Evolutionary conservation across 2,329 filamentous ascomycete genomes (phyloP).

Genomic region (Ploettnerulaceae sp.): DNA sequence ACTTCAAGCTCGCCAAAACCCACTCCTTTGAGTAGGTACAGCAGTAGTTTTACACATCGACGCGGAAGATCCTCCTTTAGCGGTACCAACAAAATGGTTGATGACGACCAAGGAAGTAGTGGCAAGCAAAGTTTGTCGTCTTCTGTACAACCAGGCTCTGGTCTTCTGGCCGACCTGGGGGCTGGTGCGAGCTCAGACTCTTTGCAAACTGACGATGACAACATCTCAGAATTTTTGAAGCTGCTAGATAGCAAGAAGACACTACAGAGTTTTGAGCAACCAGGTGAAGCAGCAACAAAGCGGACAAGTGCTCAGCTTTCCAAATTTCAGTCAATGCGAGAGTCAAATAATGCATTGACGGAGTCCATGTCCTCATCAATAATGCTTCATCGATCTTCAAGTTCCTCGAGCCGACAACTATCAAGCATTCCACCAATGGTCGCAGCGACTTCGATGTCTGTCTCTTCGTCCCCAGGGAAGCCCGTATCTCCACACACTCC

Average conservation of each 20-base stretch:
- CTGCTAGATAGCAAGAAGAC: constrained; percentile 84
- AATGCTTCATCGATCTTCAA: constrained; percentile 76
- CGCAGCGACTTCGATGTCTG: constrained; percentile 70
- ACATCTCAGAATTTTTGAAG: constrained; percentile 90
- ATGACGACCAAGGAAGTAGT: constrained; percentile 75
- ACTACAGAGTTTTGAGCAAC: constrained; percentile 69
- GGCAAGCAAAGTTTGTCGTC: constrained; percentile 72
- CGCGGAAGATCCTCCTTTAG: constrained; percentile 73
- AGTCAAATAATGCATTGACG: constrained; percentile 81
- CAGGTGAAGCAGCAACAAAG: constrained; percentile 65
- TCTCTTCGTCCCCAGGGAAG: constrained; percentile 84
- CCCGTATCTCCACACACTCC: constrained; percentile 86
- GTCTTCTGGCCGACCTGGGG: constrained; percentile 66
- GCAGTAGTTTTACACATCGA: constrained; percentile 89
- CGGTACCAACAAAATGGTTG: constrained; percentile 58
- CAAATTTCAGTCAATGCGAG: constrained; percentile 83
- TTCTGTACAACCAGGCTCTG: constrained; percentile 68
- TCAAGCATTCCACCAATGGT: constrained; percentile 61
- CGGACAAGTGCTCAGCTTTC: constrained; percentile 74
- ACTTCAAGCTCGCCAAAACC: constrained; percentile 74
- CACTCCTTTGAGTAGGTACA: constrained; percentile 74
- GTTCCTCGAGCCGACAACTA: constrained; percentile 60
- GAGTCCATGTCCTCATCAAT: constrained; percentile 92
- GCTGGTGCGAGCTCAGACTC: constrained; percentile 63
- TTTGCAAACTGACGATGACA: constrained; percentile 75